Evolutionary conservation across 305 asterid genomes (phyloP).

Genomic region (Fraxinus latifolia): DNA sequence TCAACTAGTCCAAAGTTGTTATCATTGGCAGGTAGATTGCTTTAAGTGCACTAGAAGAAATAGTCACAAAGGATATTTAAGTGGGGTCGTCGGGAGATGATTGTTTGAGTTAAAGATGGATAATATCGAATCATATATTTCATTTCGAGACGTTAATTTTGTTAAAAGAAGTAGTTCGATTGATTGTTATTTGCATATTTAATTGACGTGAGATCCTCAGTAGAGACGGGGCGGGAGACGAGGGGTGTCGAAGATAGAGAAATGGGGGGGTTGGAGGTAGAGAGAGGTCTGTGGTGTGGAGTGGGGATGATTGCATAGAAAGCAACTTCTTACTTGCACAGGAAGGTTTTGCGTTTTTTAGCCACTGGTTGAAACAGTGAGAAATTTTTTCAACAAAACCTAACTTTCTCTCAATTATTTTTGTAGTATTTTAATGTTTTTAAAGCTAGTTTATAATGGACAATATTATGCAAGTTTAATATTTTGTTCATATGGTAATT

Average conservation of each 20-base stretch:
- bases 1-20: no score
- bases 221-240: not conserved
- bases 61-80: not conserved
- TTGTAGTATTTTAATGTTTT: no score
- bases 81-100: not conserved
- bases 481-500: no score
- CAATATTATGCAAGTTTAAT: no score
- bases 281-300: not conserved
- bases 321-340: not conserved
- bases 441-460: no score
- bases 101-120: not conserved
- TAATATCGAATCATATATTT: not conserved
- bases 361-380: not conserved
- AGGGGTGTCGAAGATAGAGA: not conserved
- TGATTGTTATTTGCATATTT: no score
- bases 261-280: not conserved
- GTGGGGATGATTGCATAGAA: not conserved
- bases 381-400: not conserved
- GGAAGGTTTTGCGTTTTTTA: not conserved
- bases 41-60: not conserved
- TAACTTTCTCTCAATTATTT: no score
- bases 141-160: no score
- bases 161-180: not conserved
- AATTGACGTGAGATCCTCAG: not conserved
- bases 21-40: not conserved